Percentiles rank a stretch among this genome's conserved stretches.
phyloP scores from a whole-genome alignment of 129 eudicot genomes.

The Chrysanthemum makinoi region DNA sequence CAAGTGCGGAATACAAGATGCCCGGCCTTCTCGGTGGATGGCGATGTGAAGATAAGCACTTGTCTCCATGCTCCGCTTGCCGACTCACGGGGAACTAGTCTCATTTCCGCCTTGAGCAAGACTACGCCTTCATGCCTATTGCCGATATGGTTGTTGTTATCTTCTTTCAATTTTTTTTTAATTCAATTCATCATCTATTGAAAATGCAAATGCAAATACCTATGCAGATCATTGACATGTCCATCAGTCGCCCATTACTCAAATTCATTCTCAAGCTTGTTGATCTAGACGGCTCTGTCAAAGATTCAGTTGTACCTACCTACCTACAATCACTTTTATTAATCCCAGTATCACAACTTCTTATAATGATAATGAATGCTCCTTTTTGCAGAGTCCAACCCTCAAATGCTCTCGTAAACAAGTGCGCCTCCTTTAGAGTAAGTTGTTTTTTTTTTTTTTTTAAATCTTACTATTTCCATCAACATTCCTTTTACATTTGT shows the following conservation, averaged over 20 bases:
- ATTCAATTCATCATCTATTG: background rate
- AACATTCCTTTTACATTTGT: slow-evolving; percentile 18
- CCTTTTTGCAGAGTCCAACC: slow-evolving; percentile 53
- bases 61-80: slow-evolving; percentile 48
- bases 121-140: slow-evolving; percentile 75
- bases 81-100: slow-evolving; percentile 57
- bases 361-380: too few relatives aligned
- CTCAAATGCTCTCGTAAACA: slow-evolving; percentile 75
- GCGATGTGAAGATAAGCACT: slow-evolving; percentile 72
- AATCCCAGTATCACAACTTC: background rate
- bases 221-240: slow-evolving; percentile 64
- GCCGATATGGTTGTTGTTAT: slow-evolving; percentile 47
- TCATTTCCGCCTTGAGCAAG: slow-evolving; percentile 70
- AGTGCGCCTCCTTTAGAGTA: slow-evolving; percentile 74
- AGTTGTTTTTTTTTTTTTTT: slow-evolving; percentile 30
- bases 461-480: background rate
- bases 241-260: slow-evolving; percentile 48
- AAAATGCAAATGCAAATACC: too few relatives aligned
- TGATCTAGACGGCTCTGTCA: slow-evolving; percentile 86
- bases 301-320: slow-evolving; percentile 79
- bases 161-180: background rate
- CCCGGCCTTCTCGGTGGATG: slow-evolving; percentile 57
- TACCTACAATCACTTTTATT: background rate
- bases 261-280: slow-evolving; percentile 68
- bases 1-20: slow-evolving; percentile 57